phyloP scores from a whole-genome alignment of 495 filamentous ascomycete species.

The Penicillium roqueforti region DNA sequence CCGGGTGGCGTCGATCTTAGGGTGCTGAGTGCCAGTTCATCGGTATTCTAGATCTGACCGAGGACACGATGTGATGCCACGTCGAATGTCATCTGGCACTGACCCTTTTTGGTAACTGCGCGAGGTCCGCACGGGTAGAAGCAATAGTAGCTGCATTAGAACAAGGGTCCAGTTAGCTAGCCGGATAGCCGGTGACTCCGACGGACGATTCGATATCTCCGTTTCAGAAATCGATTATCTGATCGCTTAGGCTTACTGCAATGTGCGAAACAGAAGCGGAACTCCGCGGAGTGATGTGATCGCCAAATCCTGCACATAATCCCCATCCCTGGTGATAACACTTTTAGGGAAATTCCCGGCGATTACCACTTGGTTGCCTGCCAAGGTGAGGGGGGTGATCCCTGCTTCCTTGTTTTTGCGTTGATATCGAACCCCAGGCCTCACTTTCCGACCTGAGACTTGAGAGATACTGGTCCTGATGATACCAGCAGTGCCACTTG shows the following conservation, averaged over 20 bases:
- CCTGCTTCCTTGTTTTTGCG: conserved; percentile 12
- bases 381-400: conserved; percentile 25
- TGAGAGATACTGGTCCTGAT: conserved; percentile 26
- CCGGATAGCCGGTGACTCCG: neutral
- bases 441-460: conserved; percentile 40
- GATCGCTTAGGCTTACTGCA: conserved; percentile 1
- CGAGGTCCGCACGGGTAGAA: conserved; percentile 15
- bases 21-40: neutral
- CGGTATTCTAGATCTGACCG: conserved; percentile 2
- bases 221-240: conserved; percentile 23
- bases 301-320: conserved; percentile 18
- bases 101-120: conserved; percentile 7
- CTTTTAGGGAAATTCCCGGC: conserved; percentile 17
- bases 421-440: conserved; percentile 29
- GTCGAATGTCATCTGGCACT: conserved; percentile 17
- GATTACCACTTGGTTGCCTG: conserved; percentile 33
- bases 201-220: conserved; percentile 24
- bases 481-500: conserved; percentile 26
- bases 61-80: conserved; percentile 28
- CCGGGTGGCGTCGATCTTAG: neutral
- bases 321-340: conserved; percentile 10
- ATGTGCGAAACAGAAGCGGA: conserved; percentile 16
- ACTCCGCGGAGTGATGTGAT: conserved; percentile 9
- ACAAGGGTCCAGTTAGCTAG: neutral
- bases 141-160: conserved; percentile 14